phyloP scores from a whole-genome alignment of 306 rosid species.

The Malus sieversii region DNA sequence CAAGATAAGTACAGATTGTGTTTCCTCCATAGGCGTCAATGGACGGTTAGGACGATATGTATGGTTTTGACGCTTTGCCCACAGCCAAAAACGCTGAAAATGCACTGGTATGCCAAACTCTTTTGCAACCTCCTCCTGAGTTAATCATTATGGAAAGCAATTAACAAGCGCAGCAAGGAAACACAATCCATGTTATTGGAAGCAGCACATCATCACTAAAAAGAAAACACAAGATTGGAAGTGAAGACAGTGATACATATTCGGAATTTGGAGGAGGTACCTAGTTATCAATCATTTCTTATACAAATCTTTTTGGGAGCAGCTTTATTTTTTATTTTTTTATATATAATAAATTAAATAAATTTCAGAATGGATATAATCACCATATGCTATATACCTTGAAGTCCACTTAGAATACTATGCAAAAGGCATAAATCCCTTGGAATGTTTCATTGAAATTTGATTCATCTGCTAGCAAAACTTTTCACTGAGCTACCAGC shows the following conservation, averaged over 20 bases:
- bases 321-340: neutral
- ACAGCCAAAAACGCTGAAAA: conserved; percentile 81
- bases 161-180: neutral
- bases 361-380: neutral
- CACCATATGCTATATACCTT: neutral
- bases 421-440: no score
- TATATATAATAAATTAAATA: neutral
- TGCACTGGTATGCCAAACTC: conserved; percentile 79
- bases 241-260: neutral
- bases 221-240: neutral
- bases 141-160: conserved; percentile 4
- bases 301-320: neutral
- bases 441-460: no score
- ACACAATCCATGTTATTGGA: neutral
- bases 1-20: conserved; percentile 53
- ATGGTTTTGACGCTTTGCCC: conserved; percentile 84
- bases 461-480: no score
- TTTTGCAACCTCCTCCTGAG: conserved; percentile 83
- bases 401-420: no score
- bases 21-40: conserved; percentile 57
- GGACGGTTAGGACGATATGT: conserved; percentile 84
- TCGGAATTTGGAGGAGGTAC: neutral
- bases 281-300: neutral
- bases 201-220: neutral
- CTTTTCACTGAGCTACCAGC: no score